Percentiles rank a stretch among this genome's conserved stretches.
phyloP scores from a whole-genome alignment of 148 eudicot genomes.

The Diospyros kaki region DNA sequence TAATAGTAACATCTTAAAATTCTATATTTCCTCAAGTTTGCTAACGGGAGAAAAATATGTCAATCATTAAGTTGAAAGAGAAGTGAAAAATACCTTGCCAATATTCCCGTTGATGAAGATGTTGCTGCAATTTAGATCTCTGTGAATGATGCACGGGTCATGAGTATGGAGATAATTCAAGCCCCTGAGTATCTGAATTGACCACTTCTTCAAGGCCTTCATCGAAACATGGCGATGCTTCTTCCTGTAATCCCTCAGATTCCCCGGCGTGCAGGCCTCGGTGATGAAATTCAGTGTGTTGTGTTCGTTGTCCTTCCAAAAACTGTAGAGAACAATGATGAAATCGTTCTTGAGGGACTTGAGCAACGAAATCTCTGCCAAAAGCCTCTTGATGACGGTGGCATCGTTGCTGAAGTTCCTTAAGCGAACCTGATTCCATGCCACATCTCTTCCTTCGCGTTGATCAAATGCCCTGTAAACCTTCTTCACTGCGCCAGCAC shows the following conservation, averaged over 20 bases:
- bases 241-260: conserved; percentile 61
- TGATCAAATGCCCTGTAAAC: conserved; percentile 71
- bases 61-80: background rate
- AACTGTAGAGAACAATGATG: conserved; percentile 47
- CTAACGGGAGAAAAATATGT: too few species aligned
- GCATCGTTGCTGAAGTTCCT: conserved; percentile 47
- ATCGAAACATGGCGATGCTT: conserved; percentile 56
- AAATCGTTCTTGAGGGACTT: conserved; percentile 40
- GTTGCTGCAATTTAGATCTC: conserved; percentile 75
- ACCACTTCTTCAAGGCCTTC: conserved; percentile 71
- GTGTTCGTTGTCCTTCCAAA: conserved; percentile 48
- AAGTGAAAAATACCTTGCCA: conserved; percentile 43
- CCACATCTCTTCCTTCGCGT: conserved; percentile 68
- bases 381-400: conserved; percentile 35
- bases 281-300: conserved; percentile 60
- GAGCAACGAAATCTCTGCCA: conserved; percentile 49
- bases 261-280: conserved; percentile 65
- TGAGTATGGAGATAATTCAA: conserved; percentile 62
- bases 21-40: too few species aligned
- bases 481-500: conserved; percentile 60
- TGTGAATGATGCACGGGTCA: conserved; percentile 67
- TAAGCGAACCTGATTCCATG: conserved; percentile 67
- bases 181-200: conserved; percentile 54
- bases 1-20: too few species aligned
- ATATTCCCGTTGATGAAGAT: conserved; percentile 69